Evolutionary conservation across 2,329 filamentous ascomycete species (phyloP), one percentile per base, ranked within the genome.

Genomic region (Aspergillus calidoustus): DNA sequence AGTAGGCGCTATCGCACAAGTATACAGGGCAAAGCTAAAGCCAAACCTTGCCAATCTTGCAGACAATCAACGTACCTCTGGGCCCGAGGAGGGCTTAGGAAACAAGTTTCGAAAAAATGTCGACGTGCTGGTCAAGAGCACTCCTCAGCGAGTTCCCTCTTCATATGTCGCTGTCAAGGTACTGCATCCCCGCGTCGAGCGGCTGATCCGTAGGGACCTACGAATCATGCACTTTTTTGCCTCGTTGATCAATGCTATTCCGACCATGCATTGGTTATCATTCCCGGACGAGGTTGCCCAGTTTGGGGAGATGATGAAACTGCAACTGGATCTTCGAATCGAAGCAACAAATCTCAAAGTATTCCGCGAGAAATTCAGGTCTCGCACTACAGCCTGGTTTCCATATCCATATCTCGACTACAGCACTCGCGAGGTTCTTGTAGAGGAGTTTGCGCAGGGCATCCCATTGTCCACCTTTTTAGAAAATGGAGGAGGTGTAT

Each of bases 261-360:
- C 95, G 0, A 97, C 93, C 0, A 95, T 99, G 73, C 92, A 98
- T 77, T 99, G 95, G 95, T 84, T 99, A 6, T 97, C 94, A 0
- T 87, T 99, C 8, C 95, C 95, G 0, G 94, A 97, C 68, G 95
- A 99, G 75, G 95, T 98, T 3, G 80, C 84, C 15, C 93, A 98
- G 72, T 99, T 99, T 72, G 94, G 93, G 25, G 91, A 96, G 74
- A 99, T 99, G 95, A 99, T 99, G 95, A 90, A 90, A 71, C 82
- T 98, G n/a, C 95, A 99, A 75, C 83, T 99, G 3, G 95, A 99
- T 77, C 84, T 99, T 41, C 90, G 95, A 56, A 98, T 98, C 63
- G 95, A 99, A 77, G 90, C 93, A 1, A 90, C 93, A 43, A 99
- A 99, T 71, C 82, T 99, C 3, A 76, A 89, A 23, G 87, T 89